phyloP scores from a whole-genome alignment of 208 protist species.

The Naegleria lovaniensis region DNA sequence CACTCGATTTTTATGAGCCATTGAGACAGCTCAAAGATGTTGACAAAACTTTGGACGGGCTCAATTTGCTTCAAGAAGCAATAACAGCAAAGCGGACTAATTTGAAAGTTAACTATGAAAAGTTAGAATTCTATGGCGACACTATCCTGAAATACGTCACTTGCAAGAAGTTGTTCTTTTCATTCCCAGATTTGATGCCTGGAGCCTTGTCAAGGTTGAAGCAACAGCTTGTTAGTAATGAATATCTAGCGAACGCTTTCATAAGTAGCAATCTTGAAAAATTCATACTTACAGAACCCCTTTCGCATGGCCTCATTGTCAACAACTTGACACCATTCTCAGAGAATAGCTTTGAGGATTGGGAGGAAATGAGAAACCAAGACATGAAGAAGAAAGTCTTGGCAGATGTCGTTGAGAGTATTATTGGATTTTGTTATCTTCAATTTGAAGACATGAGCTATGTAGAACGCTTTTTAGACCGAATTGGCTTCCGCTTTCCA shows the following conservation, averaged over 20 bases:
- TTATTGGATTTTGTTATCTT: neutral
- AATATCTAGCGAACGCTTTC: neutral
- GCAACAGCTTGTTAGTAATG: neutral
- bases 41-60: neutral
- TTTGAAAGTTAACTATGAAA: slow-evolving; percentile 10
- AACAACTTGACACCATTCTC: neutral
- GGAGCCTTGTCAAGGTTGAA: neutral
- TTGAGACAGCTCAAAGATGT: neutral
- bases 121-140: slow-evolving; percentile 20
- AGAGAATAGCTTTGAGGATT: neutral
- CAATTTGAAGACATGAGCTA: neutral
- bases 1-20: neutral
- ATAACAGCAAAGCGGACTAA: neutral
- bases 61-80: neutral
- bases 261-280: neutral
- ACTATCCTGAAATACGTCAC: neutral
- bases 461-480: neutral
- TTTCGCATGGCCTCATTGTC: neutral
- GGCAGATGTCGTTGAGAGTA: slow-evolving; percentile 12
- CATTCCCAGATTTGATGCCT: neutral
- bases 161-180: neutral
- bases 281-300: neutral
- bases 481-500: neutral
- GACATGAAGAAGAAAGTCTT: neutral
- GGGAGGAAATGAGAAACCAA: neutral